Evolutionary conservation across 2,329 filamentous ascomycete species (phyloP).

Genomic region (Biscogniauxia sp.): DNA sequence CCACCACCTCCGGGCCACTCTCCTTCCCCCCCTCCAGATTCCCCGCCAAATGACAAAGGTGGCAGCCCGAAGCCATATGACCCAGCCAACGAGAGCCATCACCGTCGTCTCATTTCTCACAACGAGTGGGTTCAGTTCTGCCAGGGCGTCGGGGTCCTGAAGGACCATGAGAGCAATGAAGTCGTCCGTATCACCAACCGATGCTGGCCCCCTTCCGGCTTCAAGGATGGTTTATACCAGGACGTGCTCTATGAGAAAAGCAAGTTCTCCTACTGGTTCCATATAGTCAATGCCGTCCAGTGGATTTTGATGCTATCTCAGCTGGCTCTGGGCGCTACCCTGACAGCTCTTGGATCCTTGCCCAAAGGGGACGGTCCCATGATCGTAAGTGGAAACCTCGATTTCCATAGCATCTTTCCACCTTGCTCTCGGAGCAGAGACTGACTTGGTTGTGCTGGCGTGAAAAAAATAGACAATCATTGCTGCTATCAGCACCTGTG

Average conservation of each 20-base stretch:
- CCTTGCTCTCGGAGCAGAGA: not conserved
- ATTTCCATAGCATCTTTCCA: not conserved
- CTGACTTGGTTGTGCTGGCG: not conserved
- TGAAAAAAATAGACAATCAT: conserved; percentile 38
- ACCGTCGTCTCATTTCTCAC: conserved; percentile 39
- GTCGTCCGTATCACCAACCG: conserved; percentile 42
- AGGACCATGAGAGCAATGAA: conserved; percentile 42
- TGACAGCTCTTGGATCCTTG: conserved; percentile 50
- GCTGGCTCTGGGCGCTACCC: conserved; percentile 45
- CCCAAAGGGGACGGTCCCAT: conserved; percentile 36
- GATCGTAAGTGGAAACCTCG: conserved; percentile 32
- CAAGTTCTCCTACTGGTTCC: conserved; percentile 45
- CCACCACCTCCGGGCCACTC: conserved; percentile 1
- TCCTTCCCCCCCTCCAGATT: conserved; percentile 7
- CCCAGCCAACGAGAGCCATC: conserved; percentile 6
- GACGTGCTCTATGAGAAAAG: conserved; percentile 45
- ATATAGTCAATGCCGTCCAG: conserved; percentile 40
- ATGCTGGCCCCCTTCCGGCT: conserved; percentile 46
- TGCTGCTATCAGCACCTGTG: conserved; percentile 48
- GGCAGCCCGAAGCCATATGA: conserved; percentile 4
- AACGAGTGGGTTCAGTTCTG: conserved; percentile 48
- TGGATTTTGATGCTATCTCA: conserved; percentile 49
- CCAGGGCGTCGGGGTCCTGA: conserved; percentile 45
- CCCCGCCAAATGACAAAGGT: conserved; percentile 3
- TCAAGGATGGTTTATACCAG: conserved; percentile 48